These are phyloP conservation scores for Sarocladium oryzae DNA, from an alignment of 2,329 filamentous ascomycete genomes.

Conservation along the genomic window DNA sequence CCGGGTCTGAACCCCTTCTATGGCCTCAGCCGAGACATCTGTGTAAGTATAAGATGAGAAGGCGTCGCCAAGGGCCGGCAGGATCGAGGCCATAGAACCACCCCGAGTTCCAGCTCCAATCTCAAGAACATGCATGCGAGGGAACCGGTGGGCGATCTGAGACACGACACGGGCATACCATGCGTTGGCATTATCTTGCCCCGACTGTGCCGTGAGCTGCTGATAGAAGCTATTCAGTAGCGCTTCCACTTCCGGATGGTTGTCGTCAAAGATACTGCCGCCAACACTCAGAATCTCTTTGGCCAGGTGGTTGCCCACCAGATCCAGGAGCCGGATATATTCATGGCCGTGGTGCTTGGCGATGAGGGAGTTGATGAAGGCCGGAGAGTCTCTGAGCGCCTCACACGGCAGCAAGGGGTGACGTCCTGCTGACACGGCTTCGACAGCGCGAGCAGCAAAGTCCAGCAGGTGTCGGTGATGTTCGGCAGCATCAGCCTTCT, in stretches of 20 bases:
- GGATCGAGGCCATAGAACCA: conserved; percentile 29
- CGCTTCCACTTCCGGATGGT: conserved; percentile 25
- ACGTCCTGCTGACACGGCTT: background rate
- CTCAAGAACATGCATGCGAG: conserved; percentile 33
- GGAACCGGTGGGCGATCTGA: conserved; percentile 32
- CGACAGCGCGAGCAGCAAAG: conserved; percentile 6
- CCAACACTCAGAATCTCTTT: conserved; percentile 24
- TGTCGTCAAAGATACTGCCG: conserved; percentile 30
- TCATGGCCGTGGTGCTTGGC: background rate
- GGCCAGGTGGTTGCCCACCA: conserved; percentile 27
- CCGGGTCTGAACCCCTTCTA: conserved; percentile 25
- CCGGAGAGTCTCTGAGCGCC: background rate
- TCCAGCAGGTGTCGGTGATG: conserved; percentile 15
- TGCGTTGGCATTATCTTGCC: conserved; percentile 3
- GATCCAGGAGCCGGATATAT: conserved; percentile 21
- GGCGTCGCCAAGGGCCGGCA: conserved; percentile 21
- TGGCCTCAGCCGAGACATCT: conserved; percentile 35
- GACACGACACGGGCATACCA: conserved; percentile 18
- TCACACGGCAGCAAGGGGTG: background rate
- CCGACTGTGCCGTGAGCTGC: conserved; percentile 15
- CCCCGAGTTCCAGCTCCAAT: conserved; percentile 36
- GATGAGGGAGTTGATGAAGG: background rate
- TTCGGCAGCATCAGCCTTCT: conserved; percentile 15
- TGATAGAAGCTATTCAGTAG: conserved; percentile 28
- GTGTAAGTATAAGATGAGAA: conserved; percentile 38